A percentile compares a stretch with the other conserved stretches of the same genome.
Conservation (phyloP, 1,284 basidiomycete species). For the Pseudomicrostroma phylloplanum region DNA sequence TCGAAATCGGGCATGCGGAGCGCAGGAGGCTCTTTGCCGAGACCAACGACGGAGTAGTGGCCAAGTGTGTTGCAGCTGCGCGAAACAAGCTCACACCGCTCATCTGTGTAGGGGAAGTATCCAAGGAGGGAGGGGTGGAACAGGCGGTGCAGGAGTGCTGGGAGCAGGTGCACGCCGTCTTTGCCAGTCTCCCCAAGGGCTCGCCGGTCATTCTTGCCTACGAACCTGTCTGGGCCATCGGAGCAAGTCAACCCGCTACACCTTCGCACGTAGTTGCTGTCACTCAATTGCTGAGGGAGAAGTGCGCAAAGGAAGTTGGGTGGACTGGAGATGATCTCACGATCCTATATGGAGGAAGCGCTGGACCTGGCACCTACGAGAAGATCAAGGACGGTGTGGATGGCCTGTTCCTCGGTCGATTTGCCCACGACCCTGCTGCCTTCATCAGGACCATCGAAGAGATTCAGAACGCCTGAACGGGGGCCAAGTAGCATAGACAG, state of each 20-base stretch:
- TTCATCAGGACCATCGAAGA: slow-evolving; percentile 39
- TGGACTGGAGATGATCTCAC: slow-evolving; percentile 18
- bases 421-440: slow-evolving; percentile 37
- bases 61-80: slow-evolving; percentile 29
- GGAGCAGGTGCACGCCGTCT: slow-evolving; percentile 32
- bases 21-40: slow-evolving; percentile 37
- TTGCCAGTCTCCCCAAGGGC: slow-evolving; percentile 12
- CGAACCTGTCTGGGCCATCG: slow-evolving; percentile 48
- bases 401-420: slow-evolving; percentile 41
- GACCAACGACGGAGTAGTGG: slow-evolving; percentile 34
- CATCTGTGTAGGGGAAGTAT: slow-evolving; percentile 42
- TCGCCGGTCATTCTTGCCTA: slow-evolving; percentile 37
- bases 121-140: slow-evolving; percentile 20
- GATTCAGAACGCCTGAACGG: slow-evolving; percentile 10
- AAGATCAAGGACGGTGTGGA: slow-evolving; percentile 41
- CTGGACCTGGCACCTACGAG: slow-evolving; percentile 35
- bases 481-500: too few relatives aligned
- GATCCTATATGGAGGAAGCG: slow-evolving; percentile 43
- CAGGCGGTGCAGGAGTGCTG: slow-evolving; percentile 36
- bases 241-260: slow-evolving; percentile 32
- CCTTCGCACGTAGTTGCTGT: slow-evolving; percentile 41
- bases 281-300: slow-evolving; percentile 30
- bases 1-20: slow-evolving; percentile 47
- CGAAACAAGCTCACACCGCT: slow-evolving; percentile 34
- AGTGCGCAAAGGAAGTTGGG: slow-evolving; percentile 12